Percentiles rank a stretch among this genome's conserved stretches.
These are phyloP conservation scores for Fusarium illudens DNA, from an alignment of 2,329 filamentous ascomycete species.

Conservation along the genomic window DNA sequence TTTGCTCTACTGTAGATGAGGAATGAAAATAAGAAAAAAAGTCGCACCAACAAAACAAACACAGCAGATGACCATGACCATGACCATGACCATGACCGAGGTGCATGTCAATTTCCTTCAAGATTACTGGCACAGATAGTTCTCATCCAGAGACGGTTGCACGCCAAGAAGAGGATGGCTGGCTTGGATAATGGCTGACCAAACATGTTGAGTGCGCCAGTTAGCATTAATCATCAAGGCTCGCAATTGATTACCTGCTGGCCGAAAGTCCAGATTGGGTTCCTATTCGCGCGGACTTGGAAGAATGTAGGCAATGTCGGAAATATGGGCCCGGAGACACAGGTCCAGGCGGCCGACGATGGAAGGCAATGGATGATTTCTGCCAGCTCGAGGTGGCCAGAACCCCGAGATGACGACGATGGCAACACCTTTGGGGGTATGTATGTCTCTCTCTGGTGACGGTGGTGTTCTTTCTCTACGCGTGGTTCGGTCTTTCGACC, in stretches of 20 bases:
- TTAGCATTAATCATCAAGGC: not conserved
- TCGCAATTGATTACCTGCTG: not conserved
- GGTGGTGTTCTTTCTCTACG: not conserved
- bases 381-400: not conserved
- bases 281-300: slow-evolving; percentile 30
- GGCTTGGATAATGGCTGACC: slow-evolving; percentile 5
- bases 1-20: slow-evolving; percentile 27
- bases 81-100: not conserved
- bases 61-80: not conserved
- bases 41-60: slow-evolving; percentile 5
- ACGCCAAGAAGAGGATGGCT: slow-evolving; percentile 12
- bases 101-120: not conserved
- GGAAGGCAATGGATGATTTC: not conserved
- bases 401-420: not conserved
- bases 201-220: slow-evolving; percentile 17
- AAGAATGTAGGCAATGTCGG: slow-evolving; percentile 4
- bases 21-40: not conserved
- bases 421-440: not conserved
- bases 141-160: not conserved
- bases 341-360: not conserved
- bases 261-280: not conserved
- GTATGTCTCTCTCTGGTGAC: not conserved
- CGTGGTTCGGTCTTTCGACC: not conserved
- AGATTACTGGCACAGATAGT: slow-evolving; percentile 21
- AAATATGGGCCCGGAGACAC: slow-evolving; percentile 23